Evolutionary conservation across 345 rosid genomes (phyloP).

Genomic region (Camelina neglecta): DNA sequence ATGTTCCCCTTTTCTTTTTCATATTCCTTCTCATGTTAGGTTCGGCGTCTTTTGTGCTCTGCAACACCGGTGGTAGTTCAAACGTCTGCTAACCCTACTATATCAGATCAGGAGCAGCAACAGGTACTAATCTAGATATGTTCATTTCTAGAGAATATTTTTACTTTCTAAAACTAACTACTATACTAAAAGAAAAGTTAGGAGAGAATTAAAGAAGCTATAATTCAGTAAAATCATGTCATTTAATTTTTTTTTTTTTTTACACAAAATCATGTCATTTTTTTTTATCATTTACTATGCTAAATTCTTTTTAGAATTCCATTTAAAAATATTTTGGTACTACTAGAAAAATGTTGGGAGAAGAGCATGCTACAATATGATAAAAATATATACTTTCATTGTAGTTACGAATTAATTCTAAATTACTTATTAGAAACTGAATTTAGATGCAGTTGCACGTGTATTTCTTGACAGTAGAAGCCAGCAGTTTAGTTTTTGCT

Average conservation of each 20-base stretch:
- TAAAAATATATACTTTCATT: slow-evolving; percentile 14
- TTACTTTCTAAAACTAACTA: slow-evolving; percentile 7
- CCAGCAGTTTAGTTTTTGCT: slow-evolving; percentile 15
- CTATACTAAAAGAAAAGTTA: slow-evolving; percentile 9
- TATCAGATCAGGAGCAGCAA: slow-evolving; percentile 93
- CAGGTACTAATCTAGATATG: slow-evolving; percentile 59
- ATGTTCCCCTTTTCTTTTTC: slow-evolving; percentile 19
- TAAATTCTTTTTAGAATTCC: background rate
- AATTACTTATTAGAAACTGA: slow-evolving; percentile 22
- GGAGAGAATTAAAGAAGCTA: slow-evolving; percentile 6
- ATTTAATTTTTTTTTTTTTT: background rate
- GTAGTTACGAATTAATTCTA: background rate
- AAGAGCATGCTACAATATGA: slow-evolving; percentile 10
- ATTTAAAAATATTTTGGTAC: background rate
- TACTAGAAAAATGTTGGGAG: background rate
- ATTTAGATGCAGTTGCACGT: slow-evolving; percentile 31
- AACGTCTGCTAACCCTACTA: slow-evolving; percentile 73
- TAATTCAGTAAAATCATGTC: slow-evolving; percentile 22
- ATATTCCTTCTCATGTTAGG: slow-evolving; percentile 52
- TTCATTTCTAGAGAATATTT: slow-evolving; percentile 14
- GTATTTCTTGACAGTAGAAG: slow-evolving; percentile 20
- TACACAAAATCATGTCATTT: no score
- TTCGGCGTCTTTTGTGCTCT: slow-evolving; percentile 89
- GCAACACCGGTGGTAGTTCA: slow-evolving; percentile 87
- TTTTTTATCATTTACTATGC: background rate